phyloP scores from a whole-genome alignment of 2,329 filamentous ascomycete genomes.

The Microsporum ferrugineum region DNA sequence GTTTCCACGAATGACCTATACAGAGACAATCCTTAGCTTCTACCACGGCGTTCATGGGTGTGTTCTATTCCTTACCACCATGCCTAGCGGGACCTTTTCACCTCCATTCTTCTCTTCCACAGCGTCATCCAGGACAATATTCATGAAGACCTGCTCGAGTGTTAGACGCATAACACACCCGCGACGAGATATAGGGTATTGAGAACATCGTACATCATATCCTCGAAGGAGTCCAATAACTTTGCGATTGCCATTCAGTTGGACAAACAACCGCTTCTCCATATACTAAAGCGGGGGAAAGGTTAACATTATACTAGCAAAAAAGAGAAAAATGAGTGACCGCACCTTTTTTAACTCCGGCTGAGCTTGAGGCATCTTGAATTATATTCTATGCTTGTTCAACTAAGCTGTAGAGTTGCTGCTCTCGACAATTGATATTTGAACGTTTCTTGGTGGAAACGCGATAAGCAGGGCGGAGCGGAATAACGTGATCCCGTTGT shows the following conservation, averaged over 20 bases:
- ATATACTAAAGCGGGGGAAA: constrained; percentile 59
- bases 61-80: constrained; percentile 54
- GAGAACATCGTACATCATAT: constrained; percentile 64
- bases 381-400: constrained; percentile 5
- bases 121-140: constrained; percentile 94
- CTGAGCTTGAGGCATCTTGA: constrained; percentile 92
- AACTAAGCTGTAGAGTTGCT: background rate
- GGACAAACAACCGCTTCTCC: constrained; percentile 96
- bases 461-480: background rate
- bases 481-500: background rate
- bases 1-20: constrained; percentile 85
- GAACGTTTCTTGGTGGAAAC: background rate
- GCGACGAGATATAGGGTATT: background rate
- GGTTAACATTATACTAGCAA: background rate
- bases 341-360: constrained; percentile 95
- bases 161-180: background rate
- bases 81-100: constrained; percentile 81
- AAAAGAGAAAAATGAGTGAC: constrained; percentile 9
- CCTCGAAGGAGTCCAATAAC: constrained; percentile 88
- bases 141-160: constrained; percentile 70
- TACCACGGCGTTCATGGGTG: background rate
- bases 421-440: background rate
- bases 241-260: constrained; percentile 94
- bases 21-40: background rate
- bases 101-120: constrained; percentile 87